Evolutionary conservation across 1,139 yeast species (phyloP).

Genomic region (Protomyces macrosporus): DNA sequence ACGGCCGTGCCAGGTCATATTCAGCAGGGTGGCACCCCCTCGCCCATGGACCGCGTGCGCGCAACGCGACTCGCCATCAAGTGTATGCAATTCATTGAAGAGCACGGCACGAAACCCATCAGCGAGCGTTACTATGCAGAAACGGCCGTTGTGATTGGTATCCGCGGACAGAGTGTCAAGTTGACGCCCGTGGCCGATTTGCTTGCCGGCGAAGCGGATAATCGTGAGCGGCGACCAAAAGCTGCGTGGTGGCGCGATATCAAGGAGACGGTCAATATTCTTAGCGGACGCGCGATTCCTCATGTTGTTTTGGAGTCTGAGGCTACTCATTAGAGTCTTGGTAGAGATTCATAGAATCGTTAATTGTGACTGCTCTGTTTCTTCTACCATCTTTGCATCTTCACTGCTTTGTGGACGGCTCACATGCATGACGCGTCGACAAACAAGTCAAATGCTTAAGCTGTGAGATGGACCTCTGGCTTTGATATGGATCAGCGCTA

Average conservation of each 20-base stretch:
- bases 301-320: constrained; percentile 15
- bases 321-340: not conserved
- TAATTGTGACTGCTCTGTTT: no score
- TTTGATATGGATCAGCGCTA: not conserved
- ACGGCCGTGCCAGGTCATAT: constrained; percentile 98
- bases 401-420: no score
- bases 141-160: constrained; percentile 84
- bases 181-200: constrained; percentile 69
- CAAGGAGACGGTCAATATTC: constrained; percentile 73
- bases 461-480: no score
- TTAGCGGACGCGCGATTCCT: constrained; percentile 52
- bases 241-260: constrained; percentile 72
- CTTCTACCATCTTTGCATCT: no score
- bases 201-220: constrained; percentile 80
- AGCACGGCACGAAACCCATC: constrained; percentile 33
- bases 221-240: constrained; percentile 79
- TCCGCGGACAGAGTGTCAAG: constrained; percentile 68
- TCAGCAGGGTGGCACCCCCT: constrained; percentile 95
- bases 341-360: no score
- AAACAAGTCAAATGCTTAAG: no score
- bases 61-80: constrained; percentile 86
- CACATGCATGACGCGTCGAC: no score
- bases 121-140: constrained; percentile 32
- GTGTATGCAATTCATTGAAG: constrained; percentile 79
- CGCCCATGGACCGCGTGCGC: constrained; percentile 88